Conservation (phyloP, 495 filamentous ascomycete species). For the Penicillium chermesinum region DNA sequence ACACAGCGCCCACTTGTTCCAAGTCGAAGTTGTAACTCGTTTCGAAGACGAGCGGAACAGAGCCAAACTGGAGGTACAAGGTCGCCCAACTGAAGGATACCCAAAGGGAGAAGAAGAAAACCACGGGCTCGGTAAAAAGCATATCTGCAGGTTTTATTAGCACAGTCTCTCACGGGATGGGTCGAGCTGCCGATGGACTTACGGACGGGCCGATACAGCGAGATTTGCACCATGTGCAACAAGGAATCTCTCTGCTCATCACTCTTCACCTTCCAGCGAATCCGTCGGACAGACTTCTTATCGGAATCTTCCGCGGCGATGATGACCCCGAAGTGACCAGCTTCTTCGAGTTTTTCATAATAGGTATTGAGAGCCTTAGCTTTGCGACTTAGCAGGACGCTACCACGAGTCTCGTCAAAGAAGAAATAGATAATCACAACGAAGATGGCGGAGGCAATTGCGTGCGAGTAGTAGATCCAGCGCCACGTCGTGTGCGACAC, state of each 20-base stretch:
- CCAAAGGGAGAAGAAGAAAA: conserved; percentile 94
- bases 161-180: not conserved
- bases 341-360: conserved; percentile 66
- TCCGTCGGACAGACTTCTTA: conserved; percentile 45
- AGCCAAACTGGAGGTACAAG: conserved; percentile 77
- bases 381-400: conserved; percentile 74
- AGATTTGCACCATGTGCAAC: conserved; percentile 66
- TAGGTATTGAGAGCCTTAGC: conserved; percentile 69
- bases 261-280: conserved; percentile 79
- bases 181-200: conserved; percentile 12
- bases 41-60: conserved; percentile 71
- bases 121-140: conserved; percentile 84
- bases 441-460: conserved; percentile 60
- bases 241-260: conserved; percentile 76
- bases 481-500: conserved; percentile 65
- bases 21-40: conserved; percentile 64
- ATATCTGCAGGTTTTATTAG: conserved; percentile 41
- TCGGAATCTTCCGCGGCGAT: conserved; percentile 29
- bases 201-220: conserved; percentile 71
- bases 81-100: conserved; percentile 86
- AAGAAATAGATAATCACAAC: conserved; percentile 59
- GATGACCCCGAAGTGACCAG: conserved; percentile 61
- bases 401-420: conserved; percentile 80
- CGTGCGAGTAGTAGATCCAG: conserved; percentile 88
- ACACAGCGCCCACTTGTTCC: conserved; percentile 66